Percentiles rank a stretch among this genome's conserved stretches.
Evolutionary conservation across 306 rosid genomes (phyloP).

Genomic region (Phaseolus lunatus): DNA sequence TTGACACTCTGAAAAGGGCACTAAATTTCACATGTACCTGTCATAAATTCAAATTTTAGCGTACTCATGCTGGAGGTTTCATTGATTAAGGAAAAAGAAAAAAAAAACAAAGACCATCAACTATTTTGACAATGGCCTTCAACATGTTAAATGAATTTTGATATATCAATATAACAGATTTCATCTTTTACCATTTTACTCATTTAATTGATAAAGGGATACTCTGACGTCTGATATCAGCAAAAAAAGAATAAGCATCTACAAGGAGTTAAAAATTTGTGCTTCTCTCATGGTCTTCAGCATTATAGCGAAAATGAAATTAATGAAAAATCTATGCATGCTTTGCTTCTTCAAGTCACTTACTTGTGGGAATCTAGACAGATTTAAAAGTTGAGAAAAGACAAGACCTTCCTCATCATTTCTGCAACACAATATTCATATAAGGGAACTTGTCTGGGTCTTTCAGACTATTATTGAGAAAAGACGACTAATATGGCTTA

Average conservation of each 20-base stretch:
- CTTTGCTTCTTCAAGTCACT: conserved; percentile 23
- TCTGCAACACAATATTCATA: conserved; percentile 58
- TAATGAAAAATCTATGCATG: not conserved
- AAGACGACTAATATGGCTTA: conserved; percentile 56
- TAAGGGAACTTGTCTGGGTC: conserved; percentile 21
- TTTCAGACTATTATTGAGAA: not conserved
- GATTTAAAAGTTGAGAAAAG: conserved; percentile 69
- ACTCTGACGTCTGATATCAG: not conserved
- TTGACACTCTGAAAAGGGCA: conserved; percentile 88
- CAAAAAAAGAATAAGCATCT: not conserved
- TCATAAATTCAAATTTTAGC: conserved; percentile 30
- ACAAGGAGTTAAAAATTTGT: not conserved
- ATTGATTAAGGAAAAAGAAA: not conserved
- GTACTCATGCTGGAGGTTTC: conserved; percentile 17
- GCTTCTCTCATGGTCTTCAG: not conserved
- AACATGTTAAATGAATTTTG: not conserved
- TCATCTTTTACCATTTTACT: conserved; percentile 13
- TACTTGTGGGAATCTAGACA: conserved; percentile 91
- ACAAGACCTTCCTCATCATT: conserved; percentile 70
- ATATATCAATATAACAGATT: not conserved
- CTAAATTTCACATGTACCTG: conserved; percentile 90
- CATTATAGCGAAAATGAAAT: not conserved
- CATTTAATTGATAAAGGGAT: conserved; percentile 10
- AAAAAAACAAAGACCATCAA: not conserved
- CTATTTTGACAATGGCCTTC: not conserved